phyloP scores from a whole-genome alignment of 768 basidiomycete species.

The Leccinum broughii region DNA sequence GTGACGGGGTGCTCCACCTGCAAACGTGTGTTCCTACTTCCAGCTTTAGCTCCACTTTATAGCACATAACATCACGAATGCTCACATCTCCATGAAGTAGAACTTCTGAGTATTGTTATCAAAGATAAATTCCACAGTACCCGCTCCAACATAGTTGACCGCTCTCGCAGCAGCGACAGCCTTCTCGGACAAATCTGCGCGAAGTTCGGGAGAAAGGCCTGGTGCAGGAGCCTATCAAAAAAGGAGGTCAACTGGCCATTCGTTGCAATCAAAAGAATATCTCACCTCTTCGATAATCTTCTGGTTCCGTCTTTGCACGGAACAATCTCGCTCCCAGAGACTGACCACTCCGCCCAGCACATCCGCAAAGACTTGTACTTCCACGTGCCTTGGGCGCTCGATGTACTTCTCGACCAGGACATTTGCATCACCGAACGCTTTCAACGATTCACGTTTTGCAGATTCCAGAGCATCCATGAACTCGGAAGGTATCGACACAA shows the following conservation, averaged over 20 bases:
- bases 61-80: not conserved
- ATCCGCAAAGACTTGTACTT: conserved; percentile 95
- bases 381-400: conserved; percentile 83
- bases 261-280: not conserved
- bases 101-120: conserved; percentile 87
- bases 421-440: conserved; percentile 83
- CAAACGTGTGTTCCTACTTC: conserved; percentile 72
- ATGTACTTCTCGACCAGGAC: conserved; percentile 92
- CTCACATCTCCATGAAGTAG: conserved; percentile 96
- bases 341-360: conserved; percentile 77
- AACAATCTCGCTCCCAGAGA: conserved; percentile 95
- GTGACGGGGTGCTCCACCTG: conserved; percentile 94
- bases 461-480: conserved; percentile 81
- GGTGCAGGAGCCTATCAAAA: conserved; percentile 80
- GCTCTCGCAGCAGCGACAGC: conserved; percentile 92
- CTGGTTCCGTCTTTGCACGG: conserved; percentile 89
- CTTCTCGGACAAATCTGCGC: conserved; percentile 80
- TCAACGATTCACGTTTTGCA: conserved; percentile 87
- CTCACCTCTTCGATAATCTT: conserved; percentile 90
- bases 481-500: conserved; percentile 62
- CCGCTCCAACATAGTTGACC: conserved; percentile 88
- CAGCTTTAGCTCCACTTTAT: not conserved
- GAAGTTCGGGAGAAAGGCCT: conserved; percentile 73
- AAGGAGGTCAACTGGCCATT: not conserved
- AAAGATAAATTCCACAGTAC: conserved; percentile 96